Conservation (phyloP, 495 filamentous ascomycete genomes). For the Talaromyces thailandensis region DNA sequence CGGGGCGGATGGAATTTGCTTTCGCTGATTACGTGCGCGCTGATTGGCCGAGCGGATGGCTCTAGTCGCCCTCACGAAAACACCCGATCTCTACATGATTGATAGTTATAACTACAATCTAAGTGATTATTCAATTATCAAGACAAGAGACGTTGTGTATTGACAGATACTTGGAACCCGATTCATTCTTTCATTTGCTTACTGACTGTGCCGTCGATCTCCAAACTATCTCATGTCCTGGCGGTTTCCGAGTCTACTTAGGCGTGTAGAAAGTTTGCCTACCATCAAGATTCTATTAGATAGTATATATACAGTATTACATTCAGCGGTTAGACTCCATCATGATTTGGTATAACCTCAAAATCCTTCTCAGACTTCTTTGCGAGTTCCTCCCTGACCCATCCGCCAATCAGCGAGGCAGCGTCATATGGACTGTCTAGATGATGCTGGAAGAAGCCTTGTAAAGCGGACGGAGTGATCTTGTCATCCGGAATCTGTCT, state of each 20-base stretch:
- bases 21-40: constrained; percentile 6
- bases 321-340: neutral
- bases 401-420: constrained; percentile 44
- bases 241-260: no score
- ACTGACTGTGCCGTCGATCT: no score
- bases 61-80: constrained; percentile 3
- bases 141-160: no score
- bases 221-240: no score
- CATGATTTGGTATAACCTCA: neutral
- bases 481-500: constrained; percentile 48
- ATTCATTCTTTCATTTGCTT: no score
- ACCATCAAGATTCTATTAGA: no score
- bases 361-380: constrained; percentile 29
- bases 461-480: constrained; percentile 70
- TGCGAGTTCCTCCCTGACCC: constrained; percentile 48
- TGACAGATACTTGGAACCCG: no score
- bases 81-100: no score
- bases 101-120: no score
- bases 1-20: constrained; percentile 9
- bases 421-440: constrained; percentile 55
- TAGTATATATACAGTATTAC: neutral
- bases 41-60: constrained; percentile 4
- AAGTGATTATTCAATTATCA: no score
- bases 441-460: constrained; percentile 63
- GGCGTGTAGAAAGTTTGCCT: no score